phyloP scores from a whole-genome alignment of 768 basidiomycete genomes.

The Pholiota conissans region DNA sequence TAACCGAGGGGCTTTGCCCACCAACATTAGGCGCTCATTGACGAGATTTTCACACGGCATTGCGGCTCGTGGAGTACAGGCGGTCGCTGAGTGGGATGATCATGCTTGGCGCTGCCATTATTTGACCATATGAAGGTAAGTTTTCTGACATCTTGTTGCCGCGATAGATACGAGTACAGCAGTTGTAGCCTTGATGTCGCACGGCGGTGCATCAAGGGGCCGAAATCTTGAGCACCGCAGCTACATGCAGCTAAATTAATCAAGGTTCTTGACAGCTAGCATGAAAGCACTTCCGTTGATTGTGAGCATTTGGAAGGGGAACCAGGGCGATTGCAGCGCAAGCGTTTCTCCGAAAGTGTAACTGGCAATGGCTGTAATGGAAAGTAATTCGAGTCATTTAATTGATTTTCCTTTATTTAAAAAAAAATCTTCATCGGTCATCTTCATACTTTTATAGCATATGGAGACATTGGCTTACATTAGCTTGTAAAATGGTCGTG shows the following conservation, averaged over 20 bases:
- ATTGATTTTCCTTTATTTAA: too few species aligned
- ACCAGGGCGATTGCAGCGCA: too few species aligned
- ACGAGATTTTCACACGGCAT: neutral
- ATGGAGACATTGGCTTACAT: too few species aligned
- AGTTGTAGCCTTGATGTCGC: neutral
- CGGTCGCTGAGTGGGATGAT: neutral
- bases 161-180: neutral
- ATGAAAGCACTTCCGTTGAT: too few species aligned
- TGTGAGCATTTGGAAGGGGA: too few species aligned
- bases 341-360: too few species aligned
- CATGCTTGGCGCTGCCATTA: neutral
- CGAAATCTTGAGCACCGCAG: neutral
- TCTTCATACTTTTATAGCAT: too few species aligned
- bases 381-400: too few species aligned
- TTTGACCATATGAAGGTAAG: neutral
- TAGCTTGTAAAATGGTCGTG: too few species aligned
- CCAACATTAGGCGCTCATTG: neutral
- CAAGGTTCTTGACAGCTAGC: neutral
- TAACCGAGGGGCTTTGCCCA: too few species aligned
- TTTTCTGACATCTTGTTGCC: neutral
- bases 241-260: neutral
- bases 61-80: neutral
- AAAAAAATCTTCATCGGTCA: too few species aligned
- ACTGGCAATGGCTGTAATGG: too few species aligned
- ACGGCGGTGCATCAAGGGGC: neutral